These are phyloP conservation scores for Aureobasidium sp. DNA, from an alignment of 2,329 filamentous ascomycete genomes.

Conservation along the genomic window DNA sequence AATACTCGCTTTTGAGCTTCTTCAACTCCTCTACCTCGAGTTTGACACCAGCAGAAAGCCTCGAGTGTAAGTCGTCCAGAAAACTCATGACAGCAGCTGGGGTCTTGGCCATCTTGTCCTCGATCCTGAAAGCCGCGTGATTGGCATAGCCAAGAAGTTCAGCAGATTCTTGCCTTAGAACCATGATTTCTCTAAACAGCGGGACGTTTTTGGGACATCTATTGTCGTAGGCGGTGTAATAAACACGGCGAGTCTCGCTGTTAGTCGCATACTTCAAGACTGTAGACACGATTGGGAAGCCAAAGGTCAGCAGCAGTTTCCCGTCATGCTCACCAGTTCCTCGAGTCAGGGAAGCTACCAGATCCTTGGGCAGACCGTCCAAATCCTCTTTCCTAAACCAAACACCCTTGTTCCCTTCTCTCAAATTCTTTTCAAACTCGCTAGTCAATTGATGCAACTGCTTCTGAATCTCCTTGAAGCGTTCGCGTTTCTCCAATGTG, in stretches of 20 bases:
- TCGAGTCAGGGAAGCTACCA: slow-evolving; percentile 59
- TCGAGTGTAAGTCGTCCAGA: slow-evolving; percentile 52
- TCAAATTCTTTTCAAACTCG: slow-evolving; percentile 70
- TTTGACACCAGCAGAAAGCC: neutral
- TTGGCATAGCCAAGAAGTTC: slow-evolving; percentile 68
- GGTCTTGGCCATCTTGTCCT: slow-evolving; percentile 81
- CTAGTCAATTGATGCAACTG: slow-evolving; percentile 66
- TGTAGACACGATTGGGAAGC: slow-evolving; percentile 75
- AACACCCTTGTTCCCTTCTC: slow-evolving; percentile 70
- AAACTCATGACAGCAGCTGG: slow-evolving; percentile 66
- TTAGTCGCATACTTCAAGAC: slow-evolving; percentile 69
- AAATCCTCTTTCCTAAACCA: slow-evolving; percentile 71
- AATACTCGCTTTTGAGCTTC: neutral
- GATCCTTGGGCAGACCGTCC: slow-evolving; percentile 65
- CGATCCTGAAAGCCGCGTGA: slow-evolving; percentile 69
- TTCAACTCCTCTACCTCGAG: neutral
- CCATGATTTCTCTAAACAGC: slow-evolving; percentile 66
- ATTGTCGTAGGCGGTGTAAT: slow-evolving; percentile 72
- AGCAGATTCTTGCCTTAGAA: slow-evolving; percentile 70
- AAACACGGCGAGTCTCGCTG: slow-evolving; percentile 58
- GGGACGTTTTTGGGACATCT: slow-evolving; percentile 68
- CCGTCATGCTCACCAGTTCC: slow-evolving; percentile 68
- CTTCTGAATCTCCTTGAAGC: slow-evolving; percentile 84
- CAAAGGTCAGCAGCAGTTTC: slow-evolving; percentile 62
- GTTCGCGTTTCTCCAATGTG: slow-evolving; percentile 62